Evolutionary conservation across 768 basidiomycete genomes (phyloP).

Genomic region (Leccinum ochraceum): DNA sequence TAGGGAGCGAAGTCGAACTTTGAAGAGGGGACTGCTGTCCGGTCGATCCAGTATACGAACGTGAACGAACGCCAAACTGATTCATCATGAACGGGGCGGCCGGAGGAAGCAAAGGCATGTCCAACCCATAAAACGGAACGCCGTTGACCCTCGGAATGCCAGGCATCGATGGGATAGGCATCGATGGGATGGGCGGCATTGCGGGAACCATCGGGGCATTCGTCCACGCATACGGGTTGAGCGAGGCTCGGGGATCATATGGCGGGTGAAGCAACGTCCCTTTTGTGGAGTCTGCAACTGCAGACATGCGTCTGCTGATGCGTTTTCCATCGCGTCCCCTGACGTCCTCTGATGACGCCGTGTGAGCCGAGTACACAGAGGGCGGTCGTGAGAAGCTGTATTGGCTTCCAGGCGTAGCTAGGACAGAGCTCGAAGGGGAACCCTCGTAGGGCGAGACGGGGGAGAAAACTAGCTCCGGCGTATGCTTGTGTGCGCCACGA

Average conservation of each 20-base stretch:
- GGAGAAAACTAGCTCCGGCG: slow-evolving; percentile 45
- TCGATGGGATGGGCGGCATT: slow-evolving; percentile 39
- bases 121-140: slow-evolving; percentile 50
- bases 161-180: slow-evolving; percentile 40
- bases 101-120: slow-evolving; percentile 72
- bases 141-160: slow-evolving; percentile 33
- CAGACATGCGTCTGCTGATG: slow-evolving; percentile 43
- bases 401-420: slow-evolving; percentile 37
- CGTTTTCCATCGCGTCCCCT: slow-evolving; percentile 41
- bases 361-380: slow-evolving; percentile 54
- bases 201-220: slow-evolving; percentile 15
- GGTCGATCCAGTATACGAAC: slow-evolving; percentile 31
- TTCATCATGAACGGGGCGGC: slow-evolving; percentile 77
- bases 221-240: slow-evolving; percentile 33
- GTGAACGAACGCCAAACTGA: slow-evolving; percentile 47
- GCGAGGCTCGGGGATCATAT: slow-evolving; percentile 30
- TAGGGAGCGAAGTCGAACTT: slow-evolving; percentile 19
- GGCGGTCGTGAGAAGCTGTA: slow-evolving; percentile 51
- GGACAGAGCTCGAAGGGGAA: slow-evolving; percentile 55
- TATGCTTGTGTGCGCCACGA: slow-evolving; percentile 39
- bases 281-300: slow-evolving; percentile 37
- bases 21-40: slow-evolving; percentile 33
- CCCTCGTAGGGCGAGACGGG: slow-evolving; percentile 39
- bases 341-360: slow-evolving; percentile 59
- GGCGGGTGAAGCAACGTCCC: slow-evolving; percentile 23